Base-by-base conservation (phyloP, 2,329 filamentous ascomycete genomes). In the Epichloe scottii region DNA sequence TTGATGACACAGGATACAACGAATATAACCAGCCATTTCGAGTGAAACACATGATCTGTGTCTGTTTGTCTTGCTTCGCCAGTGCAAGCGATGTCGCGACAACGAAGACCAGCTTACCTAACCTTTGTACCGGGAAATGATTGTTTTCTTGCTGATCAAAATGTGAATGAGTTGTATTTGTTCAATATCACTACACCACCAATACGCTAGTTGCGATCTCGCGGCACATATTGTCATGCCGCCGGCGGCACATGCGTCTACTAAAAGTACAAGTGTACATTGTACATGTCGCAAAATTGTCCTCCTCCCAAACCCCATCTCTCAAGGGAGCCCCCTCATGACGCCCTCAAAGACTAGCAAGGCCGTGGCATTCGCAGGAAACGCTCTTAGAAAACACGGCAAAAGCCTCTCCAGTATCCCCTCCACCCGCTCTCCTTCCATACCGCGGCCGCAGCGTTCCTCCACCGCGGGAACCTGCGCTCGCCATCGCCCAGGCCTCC, bases 381-480 rank as follows among this genome's bases (percentile, higher is more conserved):
- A 97, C 3, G 93, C 93, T 57, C 93, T 75, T 63, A 97, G 65
- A 65, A 97, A 95, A 66, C 91, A 97, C 2, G 93, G 93, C 62
- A 95, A 62, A 98, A 98, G 0, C 93, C 93, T 58, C 93, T 78
- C 84, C 89, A 97, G 66, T 89, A 97, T 0, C 89, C 93, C 63
- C 70, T 85, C 70, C 71, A 81, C 1, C 93, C 93, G 46, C 70
- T 71, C 63, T 96, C 89, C 46, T 72, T 73, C 60, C 86, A 94
- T 2, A 97, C 85, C 0, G 85, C 78, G 49, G 64, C 72, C 0
- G 87, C 91, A 0, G 91, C 93, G 58, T 91, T 81, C 63, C 76
- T 81, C 93, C 93, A 97, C 47, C 75, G 71, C 12, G 69, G 73
- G 63, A 90, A 97, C 57, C 73, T 79, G 55, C 81, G 77, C 52